phyloP scores from a whole-genome alignment of 352 stramenopile species.

The Aphanomyces astaci region DNA sequence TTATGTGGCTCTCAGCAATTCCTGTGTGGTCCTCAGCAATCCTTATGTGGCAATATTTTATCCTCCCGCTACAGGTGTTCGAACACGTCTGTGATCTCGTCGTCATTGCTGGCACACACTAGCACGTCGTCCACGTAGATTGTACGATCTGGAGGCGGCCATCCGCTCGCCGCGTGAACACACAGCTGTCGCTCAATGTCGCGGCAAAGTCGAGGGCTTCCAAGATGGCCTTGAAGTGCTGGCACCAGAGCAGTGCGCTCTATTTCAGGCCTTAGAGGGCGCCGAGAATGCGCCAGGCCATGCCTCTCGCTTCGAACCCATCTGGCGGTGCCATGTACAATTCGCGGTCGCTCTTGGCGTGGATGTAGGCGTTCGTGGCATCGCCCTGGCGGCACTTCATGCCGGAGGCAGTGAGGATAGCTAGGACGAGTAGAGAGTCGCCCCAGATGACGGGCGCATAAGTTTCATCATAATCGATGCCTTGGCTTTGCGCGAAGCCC shows the following conservation, averaged over 20 bases:
- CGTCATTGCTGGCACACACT: background rate
- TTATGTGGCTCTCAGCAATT: too few relatives aligned
- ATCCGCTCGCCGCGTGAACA: background rate
- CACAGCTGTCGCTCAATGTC: background rate
- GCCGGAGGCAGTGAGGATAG: background rate
- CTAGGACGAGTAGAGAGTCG: background rate
- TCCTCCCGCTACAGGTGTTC: background rate
- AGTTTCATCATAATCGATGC: background rate
- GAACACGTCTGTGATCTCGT: background rate
- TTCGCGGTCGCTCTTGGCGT: background rate
- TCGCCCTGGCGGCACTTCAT: background rate
- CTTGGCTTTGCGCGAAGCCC: background rate
- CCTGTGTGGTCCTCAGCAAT: too few relatives aligned
- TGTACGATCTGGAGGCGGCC: background rate
- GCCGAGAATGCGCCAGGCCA: background rate
- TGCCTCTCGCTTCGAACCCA: background rate
- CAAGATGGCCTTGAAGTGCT: too few relatives aligned
- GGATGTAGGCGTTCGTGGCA: background rate
- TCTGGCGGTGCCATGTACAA: background rate
- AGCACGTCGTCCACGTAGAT: background rate
- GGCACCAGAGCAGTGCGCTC: too few relatives aligned
- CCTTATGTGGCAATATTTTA: too few relatives aligned
- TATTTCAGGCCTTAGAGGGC: too few relatives aligned
- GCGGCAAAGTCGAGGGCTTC: background rate
- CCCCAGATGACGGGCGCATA: background rate